Evolutionary conservation across 805 yeast genomes (phyloP).

Genomic region (Schizosaccharomyces octosporus): DNA sequence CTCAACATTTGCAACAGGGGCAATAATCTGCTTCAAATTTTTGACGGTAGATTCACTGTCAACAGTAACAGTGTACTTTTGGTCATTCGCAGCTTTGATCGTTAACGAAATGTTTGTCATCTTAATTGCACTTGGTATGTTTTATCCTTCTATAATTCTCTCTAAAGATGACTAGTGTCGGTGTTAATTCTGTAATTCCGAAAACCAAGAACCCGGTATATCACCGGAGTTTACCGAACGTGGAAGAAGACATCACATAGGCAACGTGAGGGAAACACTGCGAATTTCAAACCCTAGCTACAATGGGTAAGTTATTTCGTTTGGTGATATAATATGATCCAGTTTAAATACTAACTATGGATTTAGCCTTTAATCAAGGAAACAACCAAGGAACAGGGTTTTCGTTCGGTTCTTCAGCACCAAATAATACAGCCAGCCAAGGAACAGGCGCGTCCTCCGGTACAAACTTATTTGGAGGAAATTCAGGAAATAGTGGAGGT

Average conservation of each 20-base stretch:
- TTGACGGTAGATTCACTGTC: conserved; percentile 30
- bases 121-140: background rate
- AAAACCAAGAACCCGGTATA: too few species aligned
- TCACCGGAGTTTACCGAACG: too few species aligned
- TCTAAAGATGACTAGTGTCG: background rate
- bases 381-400: background rate
- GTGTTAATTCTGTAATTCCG: too few species aligned
- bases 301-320: too few species aligned
- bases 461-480: background rate
- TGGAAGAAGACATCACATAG: too few species aligned
- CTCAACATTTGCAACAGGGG: conserved; percentile 37
- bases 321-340: too few species aligned
- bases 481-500: background rate
- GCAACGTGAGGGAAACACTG: too few species aligned
- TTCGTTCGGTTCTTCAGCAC: background rate
- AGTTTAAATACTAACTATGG: background rate
- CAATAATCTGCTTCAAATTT: conserved; percentile 44
- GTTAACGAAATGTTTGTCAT: background rate
- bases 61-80: conserved; percentile 44
- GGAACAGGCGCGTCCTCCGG: background rate
- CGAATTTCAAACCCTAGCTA: too few species aligned
- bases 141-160: background rate
- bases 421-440: background rate
- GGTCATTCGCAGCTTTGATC: conserved; percentile 19
- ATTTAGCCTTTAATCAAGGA: background rate